A percentile compares a stretch with the other conserved stretches of the same genome.
phyloP scores from a whole-genome alignment of 108 stramenopile genomes.

The Stephanodiscus triporus region DNA sequence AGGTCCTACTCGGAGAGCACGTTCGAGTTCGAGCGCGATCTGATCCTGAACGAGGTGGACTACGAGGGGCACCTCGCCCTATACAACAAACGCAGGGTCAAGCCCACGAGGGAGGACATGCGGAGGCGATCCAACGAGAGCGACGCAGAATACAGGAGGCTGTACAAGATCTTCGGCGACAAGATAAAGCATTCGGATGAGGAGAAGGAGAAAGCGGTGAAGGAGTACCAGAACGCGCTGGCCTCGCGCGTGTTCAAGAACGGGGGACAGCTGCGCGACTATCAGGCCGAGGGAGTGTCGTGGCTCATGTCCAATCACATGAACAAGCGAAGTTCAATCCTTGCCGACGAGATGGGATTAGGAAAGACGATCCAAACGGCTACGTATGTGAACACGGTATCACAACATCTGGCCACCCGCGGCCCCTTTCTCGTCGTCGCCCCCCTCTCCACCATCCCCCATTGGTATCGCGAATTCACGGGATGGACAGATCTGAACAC shows the following conservation, averaged over 20 bases:
- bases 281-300: slow-evolving; percentile 94
- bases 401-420: slow-evolving; percentile 47
- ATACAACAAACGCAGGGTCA: slow-evolving; percentile 55
- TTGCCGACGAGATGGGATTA: slow-evolving; percentile 98
- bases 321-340: slow-evolving; percentile 78
- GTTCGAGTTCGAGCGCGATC: slow-evolving; percentile 87
- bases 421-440: slow-evolving; percentile 92
- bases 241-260: slow-evolving; percentile 60
- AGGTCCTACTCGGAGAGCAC: slow-evolving; percentile 64
- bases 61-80: slow-evolving; percentile 60
- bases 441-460: slow-evolving; percentile 91
- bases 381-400: slow-evolving; percentile 70
- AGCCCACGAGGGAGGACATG: slow-evolving; percentile 60
- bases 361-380: slow-evolving; percentile 93
- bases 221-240: slow-evolving; percentile 62
- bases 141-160: slow-evolving; percentile 51
- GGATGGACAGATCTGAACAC: slow-evolving; percentile 94
- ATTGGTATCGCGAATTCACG: slow-evolving; percentile 94
- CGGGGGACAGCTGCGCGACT: slow-evolving; percentile 88
- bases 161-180: slow-evolving; percentile 80
- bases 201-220: slow-evolving; percentile 52
- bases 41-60: slow-evolving; percentile 79
- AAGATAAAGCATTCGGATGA: slow-evolving; percentile 39
- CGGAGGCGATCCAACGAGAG: slow-evolving; percentile 13
- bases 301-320: slow-evolving; percentile 89